A percentile compares a stretch with the other conserved stretches of the same genome.
Evolutionary conservation across 2,329 filamentous ascomycete species (phyloP).

Genomic region (Aspergillus versicolor): DNA sequence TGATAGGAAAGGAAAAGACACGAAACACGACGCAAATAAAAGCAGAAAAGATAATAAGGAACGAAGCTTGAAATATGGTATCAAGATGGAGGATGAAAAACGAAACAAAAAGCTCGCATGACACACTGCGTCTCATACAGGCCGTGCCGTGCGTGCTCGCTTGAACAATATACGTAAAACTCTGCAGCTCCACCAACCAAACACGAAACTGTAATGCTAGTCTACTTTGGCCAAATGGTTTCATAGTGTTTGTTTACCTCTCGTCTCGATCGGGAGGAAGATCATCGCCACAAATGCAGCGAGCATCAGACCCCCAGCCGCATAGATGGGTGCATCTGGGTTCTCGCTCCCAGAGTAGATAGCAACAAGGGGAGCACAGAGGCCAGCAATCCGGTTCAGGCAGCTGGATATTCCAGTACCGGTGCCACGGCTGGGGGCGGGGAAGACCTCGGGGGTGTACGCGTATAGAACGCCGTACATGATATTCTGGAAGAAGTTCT

Average conservation of each 20-base stretch:
- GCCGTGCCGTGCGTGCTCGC: background rate
- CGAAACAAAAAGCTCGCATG: background rate
- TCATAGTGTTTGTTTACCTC: conserved; percentile 44
- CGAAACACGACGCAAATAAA: background rate
- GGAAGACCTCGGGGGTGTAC: conserved; percentile 61
- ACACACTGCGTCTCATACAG: background rate
- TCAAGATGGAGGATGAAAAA: background rate
- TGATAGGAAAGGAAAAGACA: background rate
- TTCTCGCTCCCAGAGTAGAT: conserved; percentile 40
- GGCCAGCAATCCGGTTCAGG: conserved; percentile 46
- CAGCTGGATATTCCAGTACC: conserved; percentile 51
- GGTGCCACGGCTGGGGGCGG: conserved; percentile 55
- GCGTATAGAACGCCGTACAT: conserved; percentile 60
- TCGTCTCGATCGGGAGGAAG: conserved; percentile 48
- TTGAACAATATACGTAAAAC: background rate
- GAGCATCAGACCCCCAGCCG: conserved; percentile 44
- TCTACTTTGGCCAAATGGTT: background rate
- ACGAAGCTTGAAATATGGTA: background rate
- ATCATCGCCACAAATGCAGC: conserved; percentile 48
- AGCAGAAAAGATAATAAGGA: background rate
- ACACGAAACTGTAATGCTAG: no score
- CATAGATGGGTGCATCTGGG: conserved; percentile 47
- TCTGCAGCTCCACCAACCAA: no score
- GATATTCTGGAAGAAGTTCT: conserved; percentile 58
- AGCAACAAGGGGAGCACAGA: conserved; percentile 47